Evolutionary conservation across 2,329 filamentous ascomycete species (phyloP).

Genomic region (Knufia fluminis): DNA sequence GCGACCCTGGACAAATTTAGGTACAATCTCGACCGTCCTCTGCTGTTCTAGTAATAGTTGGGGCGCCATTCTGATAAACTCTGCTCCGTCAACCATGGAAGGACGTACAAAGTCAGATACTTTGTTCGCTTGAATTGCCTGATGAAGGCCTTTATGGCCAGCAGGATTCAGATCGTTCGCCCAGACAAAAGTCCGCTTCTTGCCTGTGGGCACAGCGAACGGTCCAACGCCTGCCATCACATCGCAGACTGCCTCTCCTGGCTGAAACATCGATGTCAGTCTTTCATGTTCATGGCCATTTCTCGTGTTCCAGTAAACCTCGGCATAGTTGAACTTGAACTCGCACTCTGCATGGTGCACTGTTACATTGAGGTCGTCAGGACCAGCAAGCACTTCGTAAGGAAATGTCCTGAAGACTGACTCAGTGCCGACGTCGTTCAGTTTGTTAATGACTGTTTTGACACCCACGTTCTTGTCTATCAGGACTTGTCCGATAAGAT

Average conservation of each 20-base stretch:
- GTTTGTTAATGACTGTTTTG: conserved; percentile 90
- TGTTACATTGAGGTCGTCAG: conserved; percentile 73
- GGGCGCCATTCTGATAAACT: conserved; percentile 66
- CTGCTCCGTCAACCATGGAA: conserved; percentile 71
- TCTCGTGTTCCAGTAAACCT: conserved; percentile 96
- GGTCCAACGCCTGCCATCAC: conserved; percentile 97
- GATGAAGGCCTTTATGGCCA: conserved; percentile 62
- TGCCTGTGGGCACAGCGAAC: conserved; percentile 85
- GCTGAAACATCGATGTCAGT: conserved; percentile 63
- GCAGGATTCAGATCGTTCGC: conserved; percentile 96
- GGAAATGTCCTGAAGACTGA: conserved; percentile 84
- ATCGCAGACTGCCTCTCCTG: conserved; percentile 85
- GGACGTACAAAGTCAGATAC: conserved; percentile 64
- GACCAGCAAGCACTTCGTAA: conserved; percentile 81
- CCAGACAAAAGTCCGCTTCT: conserved; percentile 84
- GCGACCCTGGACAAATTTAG: conserved; percentile 31
- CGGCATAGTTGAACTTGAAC: conserved; percentile 90
- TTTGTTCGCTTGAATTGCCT: conserved; percentile 70
- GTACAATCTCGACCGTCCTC: conserved; percentile 44
- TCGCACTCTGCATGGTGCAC: conserved; percentile 71
- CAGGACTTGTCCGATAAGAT: conserved; percentile 74
- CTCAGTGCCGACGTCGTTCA: conserved; percentile 74
- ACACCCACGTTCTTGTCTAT: conserved; percentile 80
- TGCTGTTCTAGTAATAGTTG: conserved; percentile 44
- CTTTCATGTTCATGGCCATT: conserved; percentile 82